Percentiles rank a stretch among this genome's conserved stretches.
phyloP scores from a whole-genome alignment of 129 eudicot genomes.

The Flaveria linearis region DNA sequence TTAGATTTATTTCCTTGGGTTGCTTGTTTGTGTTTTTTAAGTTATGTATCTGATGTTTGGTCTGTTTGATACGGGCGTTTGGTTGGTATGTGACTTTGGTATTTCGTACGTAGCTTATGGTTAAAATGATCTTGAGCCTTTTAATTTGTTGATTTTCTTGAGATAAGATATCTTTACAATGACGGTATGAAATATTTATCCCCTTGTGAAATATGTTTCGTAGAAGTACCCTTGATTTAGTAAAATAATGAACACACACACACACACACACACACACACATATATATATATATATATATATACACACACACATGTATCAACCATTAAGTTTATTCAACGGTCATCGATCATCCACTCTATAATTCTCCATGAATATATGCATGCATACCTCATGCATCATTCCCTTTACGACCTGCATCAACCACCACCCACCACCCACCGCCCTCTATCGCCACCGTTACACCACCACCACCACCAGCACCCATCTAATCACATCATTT shows the following conservation, averaged over 20 bases:
- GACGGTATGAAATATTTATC: too few relatives aligned
- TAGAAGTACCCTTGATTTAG: too few relatives aligned
- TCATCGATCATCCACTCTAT: conserved; percentile 8
- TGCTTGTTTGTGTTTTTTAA: conserved; percentile 18
- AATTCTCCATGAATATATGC: conserved; percentile 24
- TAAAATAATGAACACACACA: too few relatives aligned
- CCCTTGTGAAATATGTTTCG: too few relatives aligned
- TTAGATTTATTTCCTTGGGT: conserved; percentile 15
- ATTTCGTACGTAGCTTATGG: conserved; percentile 1
- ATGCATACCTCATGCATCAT: conserved; percentile 32
- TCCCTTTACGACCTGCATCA: conserved; percentile 13
- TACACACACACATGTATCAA: too few relatives aligned
- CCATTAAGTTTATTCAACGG: conserved; percentile 1
- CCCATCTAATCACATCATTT: background rate
- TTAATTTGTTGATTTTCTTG: too few relatives aligned
- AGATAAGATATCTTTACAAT: too few relatives aligned
- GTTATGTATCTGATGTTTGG: background rate
- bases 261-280: too few relatives aligned
- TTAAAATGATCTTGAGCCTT: background rate
- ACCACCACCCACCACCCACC: background rate
- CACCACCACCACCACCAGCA: background rate
- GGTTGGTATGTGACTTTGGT: conserved; percentile 1
- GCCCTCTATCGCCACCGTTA: conserved; percentile 13
- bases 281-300: too few relatives aligned
- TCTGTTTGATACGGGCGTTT: background rate